Evolutionary conservation across 2,329 filamentous ascomycete genomes (phyloP).

Genomic region (Pseudocercospora pini-densiflorae): DNA sequence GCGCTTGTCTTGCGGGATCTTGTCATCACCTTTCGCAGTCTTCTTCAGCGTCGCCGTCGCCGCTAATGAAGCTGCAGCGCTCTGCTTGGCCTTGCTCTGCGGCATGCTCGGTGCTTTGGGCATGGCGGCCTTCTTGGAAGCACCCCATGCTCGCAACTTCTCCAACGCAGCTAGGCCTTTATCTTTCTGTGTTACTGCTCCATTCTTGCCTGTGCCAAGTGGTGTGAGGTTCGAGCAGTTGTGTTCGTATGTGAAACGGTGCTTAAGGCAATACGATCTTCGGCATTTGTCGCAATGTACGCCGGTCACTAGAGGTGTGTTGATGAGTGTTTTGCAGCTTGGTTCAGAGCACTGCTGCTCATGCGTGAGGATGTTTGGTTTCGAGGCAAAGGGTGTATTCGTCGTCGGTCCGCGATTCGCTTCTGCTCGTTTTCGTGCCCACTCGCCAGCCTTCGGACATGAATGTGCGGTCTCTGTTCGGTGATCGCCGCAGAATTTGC

Average conservation of each 20-base stretch:
- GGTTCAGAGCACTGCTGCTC: slow-evolving; percentile 71
- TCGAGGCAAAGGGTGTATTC: slow-evolving; percentile 42
- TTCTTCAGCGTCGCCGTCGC: slow-evolving; percentile 82
- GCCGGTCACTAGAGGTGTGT: slow-evolving; percentile 69
- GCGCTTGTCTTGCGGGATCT: slow-evolving; percentile 79
- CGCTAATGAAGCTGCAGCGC: slow-evolving; percentile 66
- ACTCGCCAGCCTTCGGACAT: slow-evolving; percentile 64
- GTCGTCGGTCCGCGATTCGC: slow-evolving; percentile 34
- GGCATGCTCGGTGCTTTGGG: slow-evolving; percentile 50
- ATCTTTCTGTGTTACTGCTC: slow-evolving; percentile 57
- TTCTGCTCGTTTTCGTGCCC: slow-evolving; percentile 57
- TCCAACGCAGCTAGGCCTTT: slow-evolving; percentile 76
- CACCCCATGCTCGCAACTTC: slow-evolving; percentile 78
- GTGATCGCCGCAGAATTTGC: slow-evolving; percentile 85
- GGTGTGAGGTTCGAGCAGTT: slow-evolving; percentile 77
- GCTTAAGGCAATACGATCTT: slow-evolving; percentile 76
- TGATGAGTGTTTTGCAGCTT: slow-evolving; percentile 71
- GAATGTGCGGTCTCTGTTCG: slow-evolving; percentile 82
- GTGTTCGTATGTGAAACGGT: slow-evolving; percentile 79
- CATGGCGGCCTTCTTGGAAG: slow-evolving; percentile 59
- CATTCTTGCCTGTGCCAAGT: slow-evolving; percentile 55
- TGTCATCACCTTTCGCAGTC: slow-evolving; percentile 86
- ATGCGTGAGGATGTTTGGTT: slow-evolving; percentile 62
- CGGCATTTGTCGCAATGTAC: slow-evolving; percentile 75
- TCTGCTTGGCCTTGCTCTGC: slow-evolving; percentile 58